Evolutionary conservation across 2,329 filamentous ascomycete genomes (phyloP), one percentile per base, ranked within the genome.

Genomic region (Botrytis cinerea): DNA sequence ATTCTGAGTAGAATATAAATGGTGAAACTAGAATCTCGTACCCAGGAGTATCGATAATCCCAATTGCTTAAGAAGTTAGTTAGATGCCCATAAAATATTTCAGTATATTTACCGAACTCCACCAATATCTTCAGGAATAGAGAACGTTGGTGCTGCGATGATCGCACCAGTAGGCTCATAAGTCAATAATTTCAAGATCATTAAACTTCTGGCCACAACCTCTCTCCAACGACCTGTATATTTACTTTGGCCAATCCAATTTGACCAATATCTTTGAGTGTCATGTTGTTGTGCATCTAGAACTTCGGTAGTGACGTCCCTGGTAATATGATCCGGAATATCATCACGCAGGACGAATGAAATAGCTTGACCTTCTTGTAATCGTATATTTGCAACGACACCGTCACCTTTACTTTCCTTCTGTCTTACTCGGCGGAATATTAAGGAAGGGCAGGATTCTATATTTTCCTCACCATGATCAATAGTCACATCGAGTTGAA

Each of bases 81-180:
- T 32, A 61, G 20, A 10, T 62, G 69, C 46, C 3, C 0, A n/a
- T 22, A 28, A 5, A 63, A 45, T 18, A 32, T 67, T 20, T 68
- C 45, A 38, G 10, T 10, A 57, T 18, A 70, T 80, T 77, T 77
- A 85, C 84, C 85, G 81, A 18, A 84, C 83, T 22, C 92, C 92
- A 28, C 91, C 92, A 57, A 93, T 87, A 69, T 91, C 90, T 80
- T 94, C 92, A 0, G 92, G 92, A 1, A 94, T 86, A 0, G 92
- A 93, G 78, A 94, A 95, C 0, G 92, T 94, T 0, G 92, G 92
- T 1, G 92, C 87, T 1, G 92, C 92, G 48, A 94, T 86, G 69
- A 94, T 94, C 14, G 92, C 92, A 2, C 92, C 92, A 0, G 92
- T 94, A 0, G 92, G 92, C 78, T 94, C 92, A 77, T 91, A 94